Conservation (phyloP, 1,284 basidiomycete species). For the Porogramme epimiltina region DNA sequence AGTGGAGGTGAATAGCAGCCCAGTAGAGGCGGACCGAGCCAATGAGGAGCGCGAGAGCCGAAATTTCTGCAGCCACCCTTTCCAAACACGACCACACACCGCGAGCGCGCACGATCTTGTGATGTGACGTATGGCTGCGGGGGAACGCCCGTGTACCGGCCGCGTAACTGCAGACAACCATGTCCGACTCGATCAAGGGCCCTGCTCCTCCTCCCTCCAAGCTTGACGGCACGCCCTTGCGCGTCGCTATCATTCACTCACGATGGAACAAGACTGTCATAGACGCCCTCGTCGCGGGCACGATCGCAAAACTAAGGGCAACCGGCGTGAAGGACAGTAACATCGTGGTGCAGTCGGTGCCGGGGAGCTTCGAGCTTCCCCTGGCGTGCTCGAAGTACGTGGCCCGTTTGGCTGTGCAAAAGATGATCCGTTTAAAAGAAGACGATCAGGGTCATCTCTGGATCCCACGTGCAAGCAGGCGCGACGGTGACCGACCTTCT, state of each 20-base stretch:
- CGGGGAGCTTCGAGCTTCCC: conserved; percentile 94
- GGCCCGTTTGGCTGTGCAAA: no score
- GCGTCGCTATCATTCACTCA: conserved; percentile 90
- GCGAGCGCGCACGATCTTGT: not conserved
- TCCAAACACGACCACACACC: conserved; percentile 13
- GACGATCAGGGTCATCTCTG: conserved; percentile 83
- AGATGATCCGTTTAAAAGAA: no score
- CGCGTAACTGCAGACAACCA: conserved; percentile 20
- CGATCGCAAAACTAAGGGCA: conserved; percentile 76
- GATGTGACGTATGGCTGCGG: not conserved
- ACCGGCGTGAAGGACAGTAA: conserved; percentile 89
- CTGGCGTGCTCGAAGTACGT: conserved; percentile 80
- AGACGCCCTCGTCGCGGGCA: conserved; percentile 80
- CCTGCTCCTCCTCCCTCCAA: conserved; percentile 59
- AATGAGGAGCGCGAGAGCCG: conserved; percentile 12
- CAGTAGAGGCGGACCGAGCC: conserved; percentile 1
- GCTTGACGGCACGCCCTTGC: conserved; percentile 78
- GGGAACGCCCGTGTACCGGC: conserved; percentile 1
- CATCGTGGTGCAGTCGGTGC: conserved; percentile 90
- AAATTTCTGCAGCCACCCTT: conserved; percentile 23
- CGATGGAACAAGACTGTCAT: conserved; percentile 91
- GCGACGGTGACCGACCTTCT: conserved; percentile 80
- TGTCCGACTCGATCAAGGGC: conserved; percentile 75
- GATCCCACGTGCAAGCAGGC: conserved; percentile 77
- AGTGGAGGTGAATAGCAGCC: not conserved